Evolutionary conservation across 139 green algal genomes (phyloP).

Genomic region (Auxenochlorella pyrenoidosa): DNA sequence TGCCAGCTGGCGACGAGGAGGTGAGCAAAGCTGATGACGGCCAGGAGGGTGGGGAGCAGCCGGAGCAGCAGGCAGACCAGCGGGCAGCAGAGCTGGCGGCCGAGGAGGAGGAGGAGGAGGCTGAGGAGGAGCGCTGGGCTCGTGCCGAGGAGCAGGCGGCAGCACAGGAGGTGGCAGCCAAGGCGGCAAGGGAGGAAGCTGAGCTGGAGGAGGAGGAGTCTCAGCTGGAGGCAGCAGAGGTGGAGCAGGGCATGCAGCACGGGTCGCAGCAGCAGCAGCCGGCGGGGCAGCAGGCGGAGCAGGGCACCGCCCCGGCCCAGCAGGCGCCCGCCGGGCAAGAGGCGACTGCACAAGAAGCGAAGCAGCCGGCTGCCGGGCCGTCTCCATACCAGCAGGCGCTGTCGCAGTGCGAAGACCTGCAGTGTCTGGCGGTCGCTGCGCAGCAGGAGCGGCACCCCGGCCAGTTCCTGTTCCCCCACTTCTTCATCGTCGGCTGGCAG

Average conservation of each 20-base stretch:
- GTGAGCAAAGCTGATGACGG: too few species aligned
- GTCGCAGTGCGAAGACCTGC: conserved; percentile 16
- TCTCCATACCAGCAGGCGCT: conserved; percentile 7
- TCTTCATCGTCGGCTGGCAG: conserved; percentile 42
- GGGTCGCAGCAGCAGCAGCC: background rate
- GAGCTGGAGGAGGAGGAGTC: background rate
- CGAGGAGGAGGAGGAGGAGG: background rate
- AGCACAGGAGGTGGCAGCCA: background rate
- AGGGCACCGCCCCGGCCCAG: background rate
- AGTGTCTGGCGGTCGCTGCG: conserved; percentile 21
- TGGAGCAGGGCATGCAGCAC: background rate
- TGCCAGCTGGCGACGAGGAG: too few species aligned
- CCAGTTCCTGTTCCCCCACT: conserved; percentile 40
- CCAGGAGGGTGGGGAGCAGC: background rate
- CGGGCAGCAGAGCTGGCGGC: background rate
- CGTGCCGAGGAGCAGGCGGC: background rate
- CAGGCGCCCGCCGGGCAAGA: background rate
- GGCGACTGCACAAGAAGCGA: background rate
- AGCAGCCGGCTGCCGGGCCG: background rate
- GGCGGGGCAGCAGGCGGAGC: background rate
- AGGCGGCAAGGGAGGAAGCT: background rate
- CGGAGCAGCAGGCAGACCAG: background rate
- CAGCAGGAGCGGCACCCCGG: conserved; percentile 12
- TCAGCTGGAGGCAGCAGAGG: background rate
- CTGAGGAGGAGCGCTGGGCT: background rate